phyloP scores from a whole-genome alignment of 2,329 filamentous ascomycete genomes.

The Xylariaceae sp. region DNA sequence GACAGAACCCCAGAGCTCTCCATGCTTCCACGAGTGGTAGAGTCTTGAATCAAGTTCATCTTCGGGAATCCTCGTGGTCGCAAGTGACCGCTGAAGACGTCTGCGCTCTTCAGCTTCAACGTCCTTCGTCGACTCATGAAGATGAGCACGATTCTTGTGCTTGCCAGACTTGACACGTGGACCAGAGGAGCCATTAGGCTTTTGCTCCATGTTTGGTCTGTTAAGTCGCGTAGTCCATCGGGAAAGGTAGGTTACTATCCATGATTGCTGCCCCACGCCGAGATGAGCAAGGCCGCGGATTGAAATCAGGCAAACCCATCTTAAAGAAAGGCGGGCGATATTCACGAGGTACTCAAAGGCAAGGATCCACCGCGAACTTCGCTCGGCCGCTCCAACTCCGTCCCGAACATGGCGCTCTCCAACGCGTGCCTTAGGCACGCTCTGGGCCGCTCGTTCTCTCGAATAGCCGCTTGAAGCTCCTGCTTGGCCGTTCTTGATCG shows the following conservation, averaged over 20 bases:
- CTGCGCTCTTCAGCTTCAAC: conserved; percentile 74
- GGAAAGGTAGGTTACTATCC: conserved; percentile 55
- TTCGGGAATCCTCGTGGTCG: conserved; percentile 47
- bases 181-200: conserved; percentile 14
- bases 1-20: conserved; percentile 77
- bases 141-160: conserved; percentile 50
- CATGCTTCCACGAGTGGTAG: conserved; percentile 78
- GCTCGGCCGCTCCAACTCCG: conserved; percentile 73
- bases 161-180: conserved; percentile 41
- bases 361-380: conserved; percentile 72
- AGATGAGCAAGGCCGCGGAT: conserved; percentile 51
- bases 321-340: conserved; percentile 61
- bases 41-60: conserved; percentile 65
- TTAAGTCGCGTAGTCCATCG: conserved; percentile 35
- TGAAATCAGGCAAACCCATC: conserved; percentile 51
- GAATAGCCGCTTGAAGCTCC: conserved; percentile 56
- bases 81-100: conserved; percentile 42
- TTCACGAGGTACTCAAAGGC: conserved; percentile 70
- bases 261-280: conserved; percentile 57
- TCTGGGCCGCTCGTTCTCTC: conserved; percentile 63
- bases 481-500: conserved; percentile 44
- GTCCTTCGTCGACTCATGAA: conserved; percentile 63
- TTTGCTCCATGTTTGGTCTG: conserved; percentile 23
- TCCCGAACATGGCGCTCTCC: conserved; percentile 46
- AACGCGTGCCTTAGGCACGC: conserved; percentile 43